These are phyloP conservation scores for Tetrahymena thermophila DNA, from an alignment of 73 alveolate genomes.

Conservation along the genomic window DNA sequence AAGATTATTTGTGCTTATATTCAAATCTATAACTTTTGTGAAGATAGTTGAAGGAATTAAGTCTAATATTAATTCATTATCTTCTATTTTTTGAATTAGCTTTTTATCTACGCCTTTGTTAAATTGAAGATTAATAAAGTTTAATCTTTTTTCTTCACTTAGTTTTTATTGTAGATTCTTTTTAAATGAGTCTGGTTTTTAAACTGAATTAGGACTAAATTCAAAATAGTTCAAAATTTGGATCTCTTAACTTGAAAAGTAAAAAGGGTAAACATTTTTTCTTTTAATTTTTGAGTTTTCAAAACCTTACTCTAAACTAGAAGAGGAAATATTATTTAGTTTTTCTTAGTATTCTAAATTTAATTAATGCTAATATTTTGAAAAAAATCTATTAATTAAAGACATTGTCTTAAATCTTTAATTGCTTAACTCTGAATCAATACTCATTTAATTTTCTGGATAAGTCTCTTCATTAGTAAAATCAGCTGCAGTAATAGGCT, in stretches of 20 bases:
- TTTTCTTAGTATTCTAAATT: no score
- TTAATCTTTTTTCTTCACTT: not conserved
- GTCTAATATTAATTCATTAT: not conserved
- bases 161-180: not conserved
- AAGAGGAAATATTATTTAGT: not conserved
- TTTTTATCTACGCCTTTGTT: not conserved
- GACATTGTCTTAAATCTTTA: no score
- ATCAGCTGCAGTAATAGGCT: no score
- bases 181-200: not conserved
- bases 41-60: not conserved
- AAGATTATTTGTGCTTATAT: not conserved
- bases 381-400: no score
- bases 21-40: not conserved
- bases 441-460: no score
- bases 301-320: not conserved
- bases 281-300: not conserved
- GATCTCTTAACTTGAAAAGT: not conserved
- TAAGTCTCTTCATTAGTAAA: no score
- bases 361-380: no score
- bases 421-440: no score
- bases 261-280: not conserved
- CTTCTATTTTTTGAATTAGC: not conserved
- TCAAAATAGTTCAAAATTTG: not conserved
- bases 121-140: not conserved
- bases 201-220: not conserved